Evolutionary conservation across 2,329 filamentous ascomycete species (phyloP), one percentile per base, ranked within the genome.

Genomic region (Ilyonectria sp.): DNA sequence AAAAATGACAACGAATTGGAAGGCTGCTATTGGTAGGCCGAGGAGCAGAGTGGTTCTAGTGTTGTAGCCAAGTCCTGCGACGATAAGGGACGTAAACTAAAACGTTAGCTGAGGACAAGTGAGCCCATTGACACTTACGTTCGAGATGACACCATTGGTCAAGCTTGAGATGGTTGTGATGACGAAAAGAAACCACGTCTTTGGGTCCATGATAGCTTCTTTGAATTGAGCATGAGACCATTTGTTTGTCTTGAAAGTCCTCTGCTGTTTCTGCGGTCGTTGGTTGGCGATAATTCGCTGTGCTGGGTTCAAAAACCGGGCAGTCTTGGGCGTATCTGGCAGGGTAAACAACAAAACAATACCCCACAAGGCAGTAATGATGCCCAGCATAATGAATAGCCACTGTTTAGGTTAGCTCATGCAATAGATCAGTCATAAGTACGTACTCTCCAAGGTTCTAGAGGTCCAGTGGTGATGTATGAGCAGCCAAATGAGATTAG

Each of bases 321-420:
- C 49, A 3, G 49, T 52, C 8, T 35, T 52, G 6, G 40, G 40
- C 4, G 29, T 57, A 37, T 26, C 37, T 6, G 31, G 37, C 21
- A 60, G 35, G 6, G 5, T 11, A 52, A 60, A 40, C 26, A 60
- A 60, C 7, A 60, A 19, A 29, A 60, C 44, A 5, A 52, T 15
- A 17, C 44, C 57, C 57, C 44, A 50, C 29, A 60, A n/a, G 1
- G 44, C 57, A 26, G 57, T 60, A 13, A 52, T 15, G 4, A 60
- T 31, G 31, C 57, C 57, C 13, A 60, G 57, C 4, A 60, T 60
- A 17, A 60, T 31, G 17, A 60, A 60, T 2, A 60, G 19, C 57
- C 57, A 60, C 57, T 60, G 37, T 50, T 6, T 10, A 40, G 13
- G 33, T 60, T 31, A 60, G 44, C 15, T 29, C 11, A 17, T 26